Conservation (phyloP, 1,284 basidiomycete species). For the Phylloporus sp. region DNA sequence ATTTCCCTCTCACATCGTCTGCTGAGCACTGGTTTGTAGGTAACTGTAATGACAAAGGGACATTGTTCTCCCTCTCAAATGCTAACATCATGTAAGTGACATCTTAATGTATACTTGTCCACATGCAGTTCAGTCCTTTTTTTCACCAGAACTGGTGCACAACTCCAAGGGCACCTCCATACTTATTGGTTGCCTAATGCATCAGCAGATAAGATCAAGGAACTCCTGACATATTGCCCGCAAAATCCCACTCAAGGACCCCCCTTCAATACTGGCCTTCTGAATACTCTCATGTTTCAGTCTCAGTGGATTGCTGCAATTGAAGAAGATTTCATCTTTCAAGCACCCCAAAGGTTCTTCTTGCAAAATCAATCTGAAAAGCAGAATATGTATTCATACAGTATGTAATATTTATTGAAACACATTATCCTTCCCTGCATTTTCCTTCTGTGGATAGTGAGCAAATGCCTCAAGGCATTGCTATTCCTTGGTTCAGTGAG, state of each 20-base stretch:
- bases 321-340: constrained; percentile 56
- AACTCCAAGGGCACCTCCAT: constrained; percentile 43
- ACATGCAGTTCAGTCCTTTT: too few relatives aligned
- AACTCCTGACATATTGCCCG: constrained; percentile 46
- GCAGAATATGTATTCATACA: constrained; percentile 53
- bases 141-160: constrained; percentile 38
- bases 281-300: constrained; percentile 51
- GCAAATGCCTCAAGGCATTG: constrained; percentile 47
- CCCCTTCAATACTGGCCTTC: constrained; percentile 51
- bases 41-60: constrained; percentile 58
- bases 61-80: constrained; percentile 44
- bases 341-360: constrained; percentile 55
- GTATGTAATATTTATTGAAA: constrained; percentile 32
- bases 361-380: constrained; percentile 44
- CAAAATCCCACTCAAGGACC: constrained; percentile 49
- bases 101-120: background rate
- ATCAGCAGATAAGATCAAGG: constrained; percentile 33
- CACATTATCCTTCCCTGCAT: background rate
- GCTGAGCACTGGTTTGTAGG: constrained; percentile 33
- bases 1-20: constrained; percentile 36
- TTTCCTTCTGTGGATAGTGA: constrained; percentile 25
- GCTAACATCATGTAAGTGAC: background rate
- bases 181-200: constrained; percentile 39
- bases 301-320: constrained; percentile 58
- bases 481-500: constrained; percentile 46